A percentile compares a stretch with the other conserved stretches of the same genome.
phyloP scores from a whole-genome alignment of 441 rosid genomes.

The Mallotus repandus region DNA sequence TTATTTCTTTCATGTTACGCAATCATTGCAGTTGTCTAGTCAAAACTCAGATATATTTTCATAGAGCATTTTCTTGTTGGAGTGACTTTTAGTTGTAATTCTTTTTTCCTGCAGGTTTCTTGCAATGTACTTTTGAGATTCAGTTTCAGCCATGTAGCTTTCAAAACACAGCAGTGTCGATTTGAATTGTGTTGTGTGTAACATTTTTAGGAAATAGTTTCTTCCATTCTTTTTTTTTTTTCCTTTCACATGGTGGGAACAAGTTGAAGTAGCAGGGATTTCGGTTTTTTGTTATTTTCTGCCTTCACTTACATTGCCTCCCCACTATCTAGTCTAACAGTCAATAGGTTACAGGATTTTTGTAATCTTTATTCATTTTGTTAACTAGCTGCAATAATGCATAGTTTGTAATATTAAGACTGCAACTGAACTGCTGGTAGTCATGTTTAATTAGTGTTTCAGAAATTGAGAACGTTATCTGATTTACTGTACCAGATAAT shows the following conservation, averaged over 20 bases:
- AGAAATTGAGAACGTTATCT: background rate
- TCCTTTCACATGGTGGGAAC: slow-evolving; percentile 2
- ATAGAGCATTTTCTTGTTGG: background rate
- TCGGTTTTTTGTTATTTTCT: slow-evolving; percentile 26
- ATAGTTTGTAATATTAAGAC: background rate
- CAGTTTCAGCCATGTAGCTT: slow-evolving; percentile 23
- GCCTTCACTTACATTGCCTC: slow-evolving; percentile 18
- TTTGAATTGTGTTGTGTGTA: slow-evolving; percentile 6
- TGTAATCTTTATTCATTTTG: slow-evolving; percentile 24
- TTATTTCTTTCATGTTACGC: background rate
- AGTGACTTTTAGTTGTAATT: slow-evolving; percentile 14
- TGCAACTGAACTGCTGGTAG: background rate
- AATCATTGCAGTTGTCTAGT: background rate
- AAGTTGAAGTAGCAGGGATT: slow-evolving; percentile 28
- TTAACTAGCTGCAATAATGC: slow-evolving; percentile 15
- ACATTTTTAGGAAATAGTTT: background rate
- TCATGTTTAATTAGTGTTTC: background rate
- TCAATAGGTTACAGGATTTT: background rate
- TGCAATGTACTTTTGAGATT: slow-evolving; percentile 9
- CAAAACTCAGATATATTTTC: background rate
- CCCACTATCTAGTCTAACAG: slow-evolving; percentile 10
- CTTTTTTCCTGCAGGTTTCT: slow-evolving; percentile 28
- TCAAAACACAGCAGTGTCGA: slow-evolving; percentile 13
- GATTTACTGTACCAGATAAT: background rate
- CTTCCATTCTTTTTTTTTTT: background rate